Base-by-base conservation (phyloP, 495 filamentous ascomycete genomes). In the Apiosordaria backusii region DNA sequence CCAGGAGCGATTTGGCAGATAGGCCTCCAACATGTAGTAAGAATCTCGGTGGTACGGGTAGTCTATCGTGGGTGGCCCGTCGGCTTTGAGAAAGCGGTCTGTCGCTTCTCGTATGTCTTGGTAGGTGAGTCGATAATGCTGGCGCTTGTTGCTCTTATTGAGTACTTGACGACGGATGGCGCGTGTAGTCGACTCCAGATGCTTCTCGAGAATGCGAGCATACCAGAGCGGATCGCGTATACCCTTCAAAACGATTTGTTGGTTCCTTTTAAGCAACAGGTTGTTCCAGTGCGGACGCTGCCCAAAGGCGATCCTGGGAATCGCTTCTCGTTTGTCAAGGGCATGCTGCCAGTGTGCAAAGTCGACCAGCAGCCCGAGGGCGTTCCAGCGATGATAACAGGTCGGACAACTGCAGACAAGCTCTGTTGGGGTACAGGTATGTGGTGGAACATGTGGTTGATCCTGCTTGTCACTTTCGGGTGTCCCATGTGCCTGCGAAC, bases 1-100 rank as follows among this genome's bases (percentile, higher is more conserved):
- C 82, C 82, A 84, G 10, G 74, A 74, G 27, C 82, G 77, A 54
- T 78, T 77, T 1, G 82, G 82, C 22, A 84, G 59, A 62, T 80
- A 85, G 15, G 77, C 81, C 67, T 82, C 78, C 13, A 86, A 75
- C 74, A 83, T 76, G 69, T 86, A 85, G 67, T 86, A 86, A 22
- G 80, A 79, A 63, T 86, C 85, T 27, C 84, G 74, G 60, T 81
- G 72, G 60, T 74, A 83, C 3, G 84, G 84, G 10, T 84, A 78
- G 35, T 85, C 82, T 10, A 80, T 65, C 0, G 79, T 81, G 0
- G 77, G 75, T 7, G 81, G 81, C 0, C 84, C 84, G 21, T 69
- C 72, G 18, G 78, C 70, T 52, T 75, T 70, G 3, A 86, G 71
- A 65, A 86, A 87, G 0, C 64, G 68, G 55, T 86, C 84, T 0